Evolutionary conservation across 441 rosid genomes (phyloP).

Genomic region (Pelargonium exstipulatum): DNA sequence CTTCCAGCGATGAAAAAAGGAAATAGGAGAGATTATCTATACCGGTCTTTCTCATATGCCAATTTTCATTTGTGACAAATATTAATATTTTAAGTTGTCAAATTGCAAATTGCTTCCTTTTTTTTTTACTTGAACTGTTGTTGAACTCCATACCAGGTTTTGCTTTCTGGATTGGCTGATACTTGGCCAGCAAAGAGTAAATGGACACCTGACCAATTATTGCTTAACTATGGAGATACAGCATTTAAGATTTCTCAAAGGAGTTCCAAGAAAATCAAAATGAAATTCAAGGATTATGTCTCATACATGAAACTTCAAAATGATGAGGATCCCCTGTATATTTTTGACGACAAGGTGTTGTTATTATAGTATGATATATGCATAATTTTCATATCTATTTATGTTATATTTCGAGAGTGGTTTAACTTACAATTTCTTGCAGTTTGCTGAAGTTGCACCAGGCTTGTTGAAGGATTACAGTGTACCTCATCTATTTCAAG

Average conservation of each 20-base stretch:
- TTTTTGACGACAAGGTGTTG: conserved; percentile 81
- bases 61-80: neutral
- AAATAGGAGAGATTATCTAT: no score
- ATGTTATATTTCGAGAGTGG: conserved; percentile 2
- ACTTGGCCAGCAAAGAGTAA: conserved; percentile 81
- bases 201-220: conserved; percentile 73
- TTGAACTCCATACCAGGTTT: conserved; percentile 43
- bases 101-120: conserved; percentile 9
- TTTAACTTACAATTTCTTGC: conserved; percentile 24
- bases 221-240: conserved; percentile 55
- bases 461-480: conserved; percentile 67
- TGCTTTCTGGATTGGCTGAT: conserved; percentile 73
- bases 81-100: conserved; percentile 4
- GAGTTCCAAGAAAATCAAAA: conserved; percentile 53
- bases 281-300: conserved; percentile 79
- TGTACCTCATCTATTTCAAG: conserved; percentile 81
- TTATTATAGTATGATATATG: neutral
- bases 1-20: no score
- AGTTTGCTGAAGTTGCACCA: conserved; percentile 88
- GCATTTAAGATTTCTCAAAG: conserved; percentile 80
- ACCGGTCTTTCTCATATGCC: neutral
- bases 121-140: conserved; percentile 15
- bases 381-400: neutral
- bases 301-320: conserved; percentile 66
- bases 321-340: conserved; percentile 95